Conservation (phyloP, 768 basidiomycete species). For the Phylloporus scabripes region DNA sequence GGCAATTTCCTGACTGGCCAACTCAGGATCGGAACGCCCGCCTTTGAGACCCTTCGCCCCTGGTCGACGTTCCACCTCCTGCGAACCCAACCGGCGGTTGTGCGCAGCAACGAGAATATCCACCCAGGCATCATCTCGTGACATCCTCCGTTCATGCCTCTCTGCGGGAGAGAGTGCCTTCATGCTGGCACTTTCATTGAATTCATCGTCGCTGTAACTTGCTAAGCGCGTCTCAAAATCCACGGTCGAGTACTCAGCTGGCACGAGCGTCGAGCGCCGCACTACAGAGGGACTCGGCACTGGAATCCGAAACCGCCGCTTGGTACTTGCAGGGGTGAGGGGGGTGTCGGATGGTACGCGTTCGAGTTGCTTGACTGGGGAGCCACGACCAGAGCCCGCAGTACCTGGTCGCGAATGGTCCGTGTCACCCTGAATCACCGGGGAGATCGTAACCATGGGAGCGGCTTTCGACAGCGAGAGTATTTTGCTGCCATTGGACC, state of each 20-base stretch:
- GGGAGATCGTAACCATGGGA: conserved; percentile 22
- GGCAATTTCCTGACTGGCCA: conserved; percentile 68
- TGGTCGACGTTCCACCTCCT: conserved; percentile 42
- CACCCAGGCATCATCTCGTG: conserved; percentile 77
- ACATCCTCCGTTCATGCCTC: conserved; percentile 38
- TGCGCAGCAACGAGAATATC: conserved; percentile 72
- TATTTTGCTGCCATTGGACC: conserved; percentile 46
- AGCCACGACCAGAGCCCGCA: conserved; percentile 12
- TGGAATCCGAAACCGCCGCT: conserved; percentile 58
- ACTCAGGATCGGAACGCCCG: conserved; percentile 55
- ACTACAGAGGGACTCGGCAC: conserved; percentile 49
- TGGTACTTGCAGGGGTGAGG: conserved; percentile 22
- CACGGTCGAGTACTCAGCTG: conserved; percentile 74
- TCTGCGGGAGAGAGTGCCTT: conserved; percentile 37
- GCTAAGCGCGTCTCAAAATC: conserved; percentile 82
- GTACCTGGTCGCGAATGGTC: conserved; percentile 30
- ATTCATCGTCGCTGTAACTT: conserved; percentile 48
- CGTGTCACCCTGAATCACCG: conserved; percentile 24
- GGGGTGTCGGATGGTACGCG: conserved; percentile 26
- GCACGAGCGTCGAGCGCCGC: conserved; percentile 47
- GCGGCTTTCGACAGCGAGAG: conserved; percentile 28
- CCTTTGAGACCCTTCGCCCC: conserved; percentile 30
- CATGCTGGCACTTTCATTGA: conserved; percentile 37
- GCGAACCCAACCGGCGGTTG: conserved; percentile 46
- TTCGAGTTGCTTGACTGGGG: conserved; percentile 21